Evolutionary conservation across 805 yeast genomes (phyloP).

Genomic region (Hanseniaspora guilliermondii): DNA sequence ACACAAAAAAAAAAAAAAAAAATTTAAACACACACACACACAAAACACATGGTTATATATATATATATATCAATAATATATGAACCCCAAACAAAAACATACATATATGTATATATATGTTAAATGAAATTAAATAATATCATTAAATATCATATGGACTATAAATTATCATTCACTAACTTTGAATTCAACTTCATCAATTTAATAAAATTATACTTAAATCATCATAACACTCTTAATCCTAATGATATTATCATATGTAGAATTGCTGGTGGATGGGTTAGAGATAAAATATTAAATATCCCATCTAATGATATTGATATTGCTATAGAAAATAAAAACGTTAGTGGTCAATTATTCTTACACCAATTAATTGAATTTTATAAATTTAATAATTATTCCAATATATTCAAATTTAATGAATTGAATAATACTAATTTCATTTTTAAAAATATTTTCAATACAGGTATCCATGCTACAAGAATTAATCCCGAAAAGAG

Average conservation of each 20-base stretch:
- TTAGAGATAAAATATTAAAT: constrained; percentile 81
- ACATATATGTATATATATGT: no score
- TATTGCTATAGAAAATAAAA: constrained; percentile 59
- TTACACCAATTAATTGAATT: constrained; percentile 31
- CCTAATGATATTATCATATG: constrained; percentile 33
- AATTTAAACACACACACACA: no score
- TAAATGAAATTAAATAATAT: no score
- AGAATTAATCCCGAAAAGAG: constrained; percentile 90
- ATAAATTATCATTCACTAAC: neutral
- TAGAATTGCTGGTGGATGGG: constrained; percentile 97
- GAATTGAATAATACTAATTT: neutral
- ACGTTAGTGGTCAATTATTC: constrained; percentile 73
- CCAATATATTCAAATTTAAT: constrained; percentile 5
- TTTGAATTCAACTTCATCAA: constrained; percentile 17
- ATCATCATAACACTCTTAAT: neutral
- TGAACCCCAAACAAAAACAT: neutral
- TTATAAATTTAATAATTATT: constrained; percentile 20
- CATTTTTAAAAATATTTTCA: neutral
- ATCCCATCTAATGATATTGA: constrained; percentile 75
- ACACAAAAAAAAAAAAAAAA: no score
- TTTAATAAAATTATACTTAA: constrained; percentile 9
- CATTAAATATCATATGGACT: neutral
- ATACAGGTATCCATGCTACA: constrained; percentile 55
- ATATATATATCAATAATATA: no score
- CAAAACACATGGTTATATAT: no score